A percentile compares a stretch with the other conserved stretches of the same genome.
Conservation (phyloP, 2,329 filamentous ascomycete species). For the Colletotrichum noveboracense region DNA sequence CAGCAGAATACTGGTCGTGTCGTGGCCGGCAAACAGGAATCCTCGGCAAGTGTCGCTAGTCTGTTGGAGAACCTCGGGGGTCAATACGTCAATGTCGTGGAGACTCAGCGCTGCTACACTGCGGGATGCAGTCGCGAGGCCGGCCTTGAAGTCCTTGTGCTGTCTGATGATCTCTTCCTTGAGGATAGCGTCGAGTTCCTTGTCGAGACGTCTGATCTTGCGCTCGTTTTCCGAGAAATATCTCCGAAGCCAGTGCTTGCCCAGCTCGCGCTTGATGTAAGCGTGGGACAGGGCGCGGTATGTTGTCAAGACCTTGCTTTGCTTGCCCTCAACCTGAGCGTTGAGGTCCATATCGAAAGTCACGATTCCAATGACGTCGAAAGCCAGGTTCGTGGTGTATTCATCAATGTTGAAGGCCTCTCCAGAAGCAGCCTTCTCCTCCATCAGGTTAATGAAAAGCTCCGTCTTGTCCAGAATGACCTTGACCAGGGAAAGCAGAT, state of each 20-base stretch:
- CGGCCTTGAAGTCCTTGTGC: constrained; percentile 11
- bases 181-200: constrained; percentile 24
- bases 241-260: constrained; percentile 27
- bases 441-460: constrained; percentile 27
- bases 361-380: constrained; percentile 43
- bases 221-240: constrained; percentile 26
- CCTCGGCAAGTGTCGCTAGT: constrained; percentile 40
- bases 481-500: constrained; percentile 37
- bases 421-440: constrained; percentile 28
- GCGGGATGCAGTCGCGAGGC: constrained; percentile 1
- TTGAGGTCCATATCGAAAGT: constrained; percentile 38
- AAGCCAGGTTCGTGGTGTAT: constrained; percentile 36
- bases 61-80: constrained; percentile 29
- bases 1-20: constrained; percentile 41
- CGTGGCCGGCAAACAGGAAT: constrained; percentile 45
- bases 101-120: constrained; percentile 38
- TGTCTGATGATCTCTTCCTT: constrained; percentile 24
- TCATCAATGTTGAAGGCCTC: constrained; percentile 32
- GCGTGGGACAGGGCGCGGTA: constrained; percentile 20
- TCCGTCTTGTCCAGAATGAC: constrained; percentile 20
- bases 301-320: constrained; percentile 28
- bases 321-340: constrained; percentile 29
- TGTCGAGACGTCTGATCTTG: constrained; percentile 28
- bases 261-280: constrained; percentile 23
- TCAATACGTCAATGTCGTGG: constrained; percentile 29